Base-by-base conservation (phyloP, 768 basidiomycete species). In the Boletus pseudopeckii region DNA sequence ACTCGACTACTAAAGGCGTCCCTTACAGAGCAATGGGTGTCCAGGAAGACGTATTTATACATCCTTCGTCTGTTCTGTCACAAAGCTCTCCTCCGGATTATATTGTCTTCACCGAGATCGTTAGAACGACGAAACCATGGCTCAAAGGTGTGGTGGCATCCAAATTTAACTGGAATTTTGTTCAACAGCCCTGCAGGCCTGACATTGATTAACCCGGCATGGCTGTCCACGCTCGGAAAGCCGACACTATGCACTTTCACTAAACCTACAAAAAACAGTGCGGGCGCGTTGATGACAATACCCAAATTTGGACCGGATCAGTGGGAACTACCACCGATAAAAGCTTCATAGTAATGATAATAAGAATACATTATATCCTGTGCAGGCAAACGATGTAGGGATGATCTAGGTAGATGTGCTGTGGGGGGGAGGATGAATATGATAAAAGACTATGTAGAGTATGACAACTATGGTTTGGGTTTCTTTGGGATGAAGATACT, bases 41-140 rank as follows among this genome's bases (percentile, higher is more conserved):
- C 38, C 57, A 77, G 15, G 91, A 95, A 62, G 92, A 97, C 61
- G 92, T 96, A 2, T 98, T 82, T 71, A 85, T 98, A 50, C 95
- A 98, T 66, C 90, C 92, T 1, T 88, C 88, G 0, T 95, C 92
- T n/a, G 77, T 88, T 18, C 68, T 96, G 13, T 83, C 84, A 53
- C 79, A 80, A 60, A 55, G 58, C 7, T 57, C 84, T 11, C 92
- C 96, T 2, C 92, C 96, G 0, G 92, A 96, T 50, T 98, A 86
- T 65, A 61, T 98, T 43, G 80, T 90, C 37, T 99, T 81, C 67
- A 80, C 85, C 45, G 95, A 98, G 61, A 72, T 97, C 6, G 80
- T 93, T 30, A 80, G 85, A 43, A 90, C 91, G 2, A 83, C 79
- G 40, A 80, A 77, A 44, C 77, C 86, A 24, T 93, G 85, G 80